Conservation (phyloP, 257 asterid genomes). For the Salvia miltiorrhiza region DNA sequence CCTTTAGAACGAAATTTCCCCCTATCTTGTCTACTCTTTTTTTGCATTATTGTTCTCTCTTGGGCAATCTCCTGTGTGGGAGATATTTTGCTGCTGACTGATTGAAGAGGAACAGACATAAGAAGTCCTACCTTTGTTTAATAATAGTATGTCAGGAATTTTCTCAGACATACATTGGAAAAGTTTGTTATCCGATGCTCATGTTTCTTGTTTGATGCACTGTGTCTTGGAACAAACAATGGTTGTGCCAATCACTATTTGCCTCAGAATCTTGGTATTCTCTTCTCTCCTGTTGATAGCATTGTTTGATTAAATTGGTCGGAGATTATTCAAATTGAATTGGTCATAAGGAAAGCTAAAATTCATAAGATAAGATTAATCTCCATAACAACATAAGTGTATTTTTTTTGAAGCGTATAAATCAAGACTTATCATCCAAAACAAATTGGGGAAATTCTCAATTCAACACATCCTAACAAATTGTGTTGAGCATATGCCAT, state of each 20-base stretch:
- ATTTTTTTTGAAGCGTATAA: no score
- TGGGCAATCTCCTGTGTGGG: slow-evolving; percentile 30
- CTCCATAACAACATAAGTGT: no score
- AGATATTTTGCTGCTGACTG: slow-evolving; percentile 26
- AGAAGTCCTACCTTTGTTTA: slow-evolving; percentile 14
- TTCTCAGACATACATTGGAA: slow-evolving; percentile 16
- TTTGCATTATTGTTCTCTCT: slow-evolving; percentile 19
- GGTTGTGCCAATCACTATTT: background rate
- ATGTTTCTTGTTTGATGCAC: slow-evolving; percentile 22
- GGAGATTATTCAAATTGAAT: no score
- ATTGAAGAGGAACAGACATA: slow-evolving; percentile 29
- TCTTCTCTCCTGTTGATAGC: background rate
- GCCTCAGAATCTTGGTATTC: background rate
- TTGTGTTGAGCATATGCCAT: no score
- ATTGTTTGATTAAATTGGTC: background rate
- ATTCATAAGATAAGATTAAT: no score
- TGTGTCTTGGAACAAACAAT: slow-evolving; percentile 14
- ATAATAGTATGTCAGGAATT: slow-evolving; percentile 33
- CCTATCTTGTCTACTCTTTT: slow-evolving; percentile 8
- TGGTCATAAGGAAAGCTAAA: no score
- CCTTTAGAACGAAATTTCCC: slow-evolving; percentile 30
- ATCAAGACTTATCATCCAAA: no score
- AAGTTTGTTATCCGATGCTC: slow-evolving; percentile 17
- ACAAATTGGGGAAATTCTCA: no score
- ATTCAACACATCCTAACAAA: no score